Conservation (phyloP, 805 yeast genomes). For the Zygoascus flipseniorum region DNA sequence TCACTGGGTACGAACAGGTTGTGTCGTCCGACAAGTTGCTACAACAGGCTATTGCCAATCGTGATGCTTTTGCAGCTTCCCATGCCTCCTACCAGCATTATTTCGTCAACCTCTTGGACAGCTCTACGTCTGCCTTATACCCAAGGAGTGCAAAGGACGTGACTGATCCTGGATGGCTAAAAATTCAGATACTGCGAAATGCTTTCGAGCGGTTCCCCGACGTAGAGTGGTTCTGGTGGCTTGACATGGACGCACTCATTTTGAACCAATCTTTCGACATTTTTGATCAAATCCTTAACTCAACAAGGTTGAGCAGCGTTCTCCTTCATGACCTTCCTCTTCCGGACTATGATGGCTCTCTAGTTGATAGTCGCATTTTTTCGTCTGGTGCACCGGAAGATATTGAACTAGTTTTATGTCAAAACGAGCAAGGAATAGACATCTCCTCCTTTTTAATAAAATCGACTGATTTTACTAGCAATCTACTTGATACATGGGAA, state of each 20-base stretch:
- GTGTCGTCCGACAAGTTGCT: background rate
- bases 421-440: background rate
- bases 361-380: background rate
- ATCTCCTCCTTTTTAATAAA: background rate
- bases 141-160: background rate
- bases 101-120: background rate
- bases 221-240: constrained; percentile 32
- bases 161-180: constrained; percentile 20
- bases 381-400: background rate
- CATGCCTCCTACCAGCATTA: background rate
- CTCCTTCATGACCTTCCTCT: constrained; percentile 14
- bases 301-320: constrained; percentile 19
- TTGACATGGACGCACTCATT: constrained; percentile 28
- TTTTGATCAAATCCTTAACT: constrained; percentile 21
- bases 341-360: background rate
- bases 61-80: background rate
- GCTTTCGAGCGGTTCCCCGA: constrained; percentile 24
- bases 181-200: constrained; percentile 26
- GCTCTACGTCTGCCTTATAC: background rate
- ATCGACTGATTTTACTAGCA: background rate
- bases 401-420: background rate
- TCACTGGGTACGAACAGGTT: background rate
- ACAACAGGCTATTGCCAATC: background rate
- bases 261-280: constrained; percentile 24
- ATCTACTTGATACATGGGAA: background rate